Conservation (phyloP, 192 early-diverging fungal species). For the Bifiguratus adelaidae region DNA sequence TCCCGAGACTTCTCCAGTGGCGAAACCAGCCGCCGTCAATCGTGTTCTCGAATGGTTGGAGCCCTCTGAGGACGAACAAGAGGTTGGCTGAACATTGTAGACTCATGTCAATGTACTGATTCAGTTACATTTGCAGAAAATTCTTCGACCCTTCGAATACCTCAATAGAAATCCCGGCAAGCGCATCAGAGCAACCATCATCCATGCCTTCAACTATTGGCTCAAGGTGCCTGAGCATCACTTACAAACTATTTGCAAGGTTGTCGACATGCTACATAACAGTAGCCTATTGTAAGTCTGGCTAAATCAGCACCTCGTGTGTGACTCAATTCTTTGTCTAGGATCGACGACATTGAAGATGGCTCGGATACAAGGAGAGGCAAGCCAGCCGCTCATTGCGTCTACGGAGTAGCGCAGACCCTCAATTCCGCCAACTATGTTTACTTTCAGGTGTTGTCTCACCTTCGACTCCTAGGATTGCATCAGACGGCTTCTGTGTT, state of each 20-base stretch:
- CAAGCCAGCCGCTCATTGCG: slow-evolving; percentile 86
- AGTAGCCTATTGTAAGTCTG: slow-evolving; percentile 65
- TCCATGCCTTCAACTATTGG: slow-evolving; percentile 70
- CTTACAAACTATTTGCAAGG: slow-evolving; percentile 40
- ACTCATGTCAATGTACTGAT: too few species aligned
- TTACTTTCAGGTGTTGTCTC: slow-evolving; percentile 83
- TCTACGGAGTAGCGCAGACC: slow-evolving; percentile 85
- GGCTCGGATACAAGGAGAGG: slow-evolving; percentile 79
- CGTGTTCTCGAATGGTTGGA: too few species aligned
- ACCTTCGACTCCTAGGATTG: slow-evolving; percentile 55
- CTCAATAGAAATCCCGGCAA: slow-evolving; percentile 61
- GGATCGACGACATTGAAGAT: slow-evolving; percentile 96
- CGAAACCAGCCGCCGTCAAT: too few species aligned
- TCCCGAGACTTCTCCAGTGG: too few species aligned
- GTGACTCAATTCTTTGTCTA: too few species aligned
- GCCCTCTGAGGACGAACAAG: too few species aligned
- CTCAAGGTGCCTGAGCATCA: slow-evolving; percentile 38
- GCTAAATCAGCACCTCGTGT: too few species aligned
- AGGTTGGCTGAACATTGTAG: too few species aligned
- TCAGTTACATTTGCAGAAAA: slow-evolving; percentile 29
- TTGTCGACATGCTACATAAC: slow-evolving; percentile 70
- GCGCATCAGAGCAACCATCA: slow-evolving; percentile 60
- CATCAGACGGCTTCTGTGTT: slow-evolving; percentile 52
- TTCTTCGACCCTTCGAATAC: slow-evolving; percentile 71
- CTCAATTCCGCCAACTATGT: slow-evolving; percentile 97